Base-by-base conservation (phyloP, 176 grass and related monocot genomes). In the Carex littledalei region DNA sequence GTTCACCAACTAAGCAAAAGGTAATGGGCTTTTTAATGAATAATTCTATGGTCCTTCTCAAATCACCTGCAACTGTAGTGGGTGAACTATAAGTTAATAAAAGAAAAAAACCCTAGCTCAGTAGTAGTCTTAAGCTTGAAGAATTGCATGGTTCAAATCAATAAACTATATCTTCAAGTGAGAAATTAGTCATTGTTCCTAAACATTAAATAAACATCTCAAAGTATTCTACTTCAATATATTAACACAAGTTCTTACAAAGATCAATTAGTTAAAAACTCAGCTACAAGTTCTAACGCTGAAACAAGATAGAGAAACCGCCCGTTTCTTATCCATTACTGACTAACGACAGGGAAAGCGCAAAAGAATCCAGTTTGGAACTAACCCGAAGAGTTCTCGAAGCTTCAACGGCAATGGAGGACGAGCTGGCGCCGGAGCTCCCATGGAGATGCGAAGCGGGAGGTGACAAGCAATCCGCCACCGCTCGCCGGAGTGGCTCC, bases 381-480 rank as follows among this genome's bases (percentile, higher is more conserved):
- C 87, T 84, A 49, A 98, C 95, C 91, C 96, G 91, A 79, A 98
- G 91, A 1, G 88, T 94, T 86, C 90, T 91, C 35, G 93, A 86
- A 3, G 91, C 96, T 80, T 98, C 93, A 43, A 89, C 83, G 57
- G 89, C 86, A 58, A 88, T 83, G 34, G 89, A 82, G 3, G 92
- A 90, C 11, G 91, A 86, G 53, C 86, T 85, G 6, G 88, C 79
- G 4, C 89, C 86, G 22, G 93, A 85, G 64, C 75, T 87, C 56
- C 89, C 93, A 73, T 98, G 93, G 67, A 81, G 90, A 82, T 93
- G 93, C 11, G 89, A 82, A 2, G 96, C 83, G 50, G 89, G 88
- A 39, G 93, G 93, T 16, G 93, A 98, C 83, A 98, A 91, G 87
- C 96, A 98, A 83, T 98, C 96, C 39, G 90, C 96, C 80, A 98